Conservation (phyloP, 1,139 yeast species). For the Sugiyamaella japonica region DNA sequence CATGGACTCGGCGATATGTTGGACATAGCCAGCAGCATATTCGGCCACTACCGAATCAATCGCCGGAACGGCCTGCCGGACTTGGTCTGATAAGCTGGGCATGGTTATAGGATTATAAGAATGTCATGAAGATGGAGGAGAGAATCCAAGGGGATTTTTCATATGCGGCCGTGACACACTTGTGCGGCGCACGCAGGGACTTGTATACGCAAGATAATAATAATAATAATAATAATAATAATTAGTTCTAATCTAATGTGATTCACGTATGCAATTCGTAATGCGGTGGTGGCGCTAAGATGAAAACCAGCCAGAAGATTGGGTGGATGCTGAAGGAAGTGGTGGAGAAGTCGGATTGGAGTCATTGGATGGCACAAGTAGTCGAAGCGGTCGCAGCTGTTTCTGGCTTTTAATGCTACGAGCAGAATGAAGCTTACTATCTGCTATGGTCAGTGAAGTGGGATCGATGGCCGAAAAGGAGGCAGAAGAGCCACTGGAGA, state of each 20-base stretch:
- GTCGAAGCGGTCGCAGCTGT: conserved; percentile 26
- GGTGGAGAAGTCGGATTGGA: conserved; percentile 9
- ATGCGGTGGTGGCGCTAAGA: not conserved
- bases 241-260: not conserved
- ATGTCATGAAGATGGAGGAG: not conserved
- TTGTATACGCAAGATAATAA: not conserved
- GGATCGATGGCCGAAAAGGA: conserved; percentile 14
- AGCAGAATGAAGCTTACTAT: conserved; percentile 4
- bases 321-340: conserved; percentile 9
- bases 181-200: not conserved
- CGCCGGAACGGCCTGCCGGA: conserved; percentile 86
- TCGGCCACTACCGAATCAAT: conserved; percentile 90
- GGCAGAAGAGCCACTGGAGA: conserved; percentile 15
- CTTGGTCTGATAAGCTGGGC: conserved; percentile 40
- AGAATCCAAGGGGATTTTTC: conserved; percentile 2
- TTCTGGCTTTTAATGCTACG: conserved; percentile 24
- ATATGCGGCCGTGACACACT: not conserved
- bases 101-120: conserved; percentile 4
- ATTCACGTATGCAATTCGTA: not conserved
- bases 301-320: conserved; percentile 15
- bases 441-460: conserved; percentile 9
- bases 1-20: conserved; percentile 70
- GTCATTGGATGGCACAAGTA: conserved; percentile 18
- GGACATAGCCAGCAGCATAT: conserved; percentile 86
- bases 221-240: no score